Evolutionary conservation across 257 asterid genomes (phyloP), one percentile per base, ranked within the genome.

Genomic region (Cruciata laevipes): DNA sequence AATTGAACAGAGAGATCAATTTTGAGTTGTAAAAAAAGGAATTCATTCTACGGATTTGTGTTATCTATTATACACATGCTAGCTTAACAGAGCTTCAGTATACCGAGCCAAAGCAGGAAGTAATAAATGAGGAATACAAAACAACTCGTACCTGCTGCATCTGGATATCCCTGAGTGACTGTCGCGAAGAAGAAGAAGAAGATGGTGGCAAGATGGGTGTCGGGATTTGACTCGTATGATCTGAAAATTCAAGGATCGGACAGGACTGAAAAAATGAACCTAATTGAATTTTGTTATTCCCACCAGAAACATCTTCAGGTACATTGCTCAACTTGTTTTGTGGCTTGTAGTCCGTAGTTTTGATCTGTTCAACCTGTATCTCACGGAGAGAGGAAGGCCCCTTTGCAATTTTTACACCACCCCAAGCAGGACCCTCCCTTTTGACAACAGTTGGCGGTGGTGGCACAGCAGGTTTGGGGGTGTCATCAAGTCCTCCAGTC

Each of bases 391-490:
- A 86, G 65, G 95, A 57, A 17, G 86, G 55, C 25, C 85, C 89
- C 55, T 71, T 75, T 0, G 80, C 51, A 62, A 82, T 74, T 76
- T 82, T 87, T 64, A 87, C 90, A 72, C 99, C 99, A 66, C 99
- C 99, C 98, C 98, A 94, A 53, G 93, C 99, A 51, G 99, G 98
- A 57, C 85, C 98, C 75, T 89, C 96, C 60, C 73, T 78, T 85
- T 80, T 94, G 73, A 77, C 72, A 42, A 77, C 56, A 38, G 82
- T 73, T 5, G 83, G 89, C 17, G 82, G 89, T 14, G 92, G 82
- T 3, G 87, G 87, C 17, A 70, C 74, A 66, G 61, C 76, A 52
- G 21, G 49, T 78, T 88, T 84, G 13, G 95, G 88, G 51, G 75
- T 76, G 51, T 90, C 95, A 49, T 94, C 98, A 67, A 94, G 96